Base-by-base conservation (phyloP, 352 stramenopile genomes). In the Phytophthora citricola region DNA sequence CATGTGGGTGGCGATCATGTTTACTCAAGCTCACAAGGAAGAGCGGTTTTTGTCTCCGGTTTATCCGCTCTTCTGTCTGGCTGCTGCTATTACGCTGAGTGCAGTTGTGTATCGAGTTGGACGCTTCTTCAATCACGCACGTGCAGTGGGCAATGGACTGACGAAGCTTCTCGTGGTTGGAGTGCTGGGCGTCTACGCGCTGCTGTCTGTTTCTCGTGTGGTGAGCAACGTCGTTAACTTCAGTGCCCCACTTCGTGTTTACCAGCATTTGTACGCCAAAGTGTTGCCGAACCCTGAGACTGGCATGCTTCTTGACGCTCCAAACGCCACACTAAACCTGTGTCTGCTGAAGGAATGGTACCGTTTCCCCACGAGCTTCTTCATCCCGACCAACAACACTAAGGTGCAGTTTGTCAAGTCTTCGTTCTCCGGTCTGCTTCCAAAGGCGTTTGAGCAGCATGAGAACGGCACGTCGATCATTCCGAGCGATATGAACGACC, bases 341-440 rank as follows among this genome's bases (percentile, higher is more conserved):
- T 99, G 97, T 72, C 86, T 98, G n/a, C 91, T 93, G 41, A 98
- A 97, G 64, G 97, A 99, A 91, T 99, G 97, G 97, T 94, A 99
- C 80, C 82, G 95, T 41, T 99, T 98, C 71, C 95, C 97, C 0
- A 92, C 92, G 14, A 98, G 83, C 45, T 99, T 99, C 69, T 99
- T 98, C 66, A 75, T 99, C n/a, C 96, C 96, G 22, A 73, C 76
- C 31, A 93, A 93, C 45, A 70, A 73, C 27, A 84, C 82, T 54
- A 75, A 66, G 32, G 73, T 99, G 20, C 79, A 80, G 22, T 99
- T 99, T 79, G 73, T 99, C 27, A 91, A 91, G 57, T 97, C 91
- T 9, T 86, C 76, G 4, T 99, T 99, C 77, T 69, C 63, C 29
- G 97, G 97, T 4, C 86, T 98, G 63, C 77, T 99, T 34, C 97